phyloP scores from a whole-genome alignment of 495 filamentous ascomycete genomes.

The Tuber melanosporum region DNA sequence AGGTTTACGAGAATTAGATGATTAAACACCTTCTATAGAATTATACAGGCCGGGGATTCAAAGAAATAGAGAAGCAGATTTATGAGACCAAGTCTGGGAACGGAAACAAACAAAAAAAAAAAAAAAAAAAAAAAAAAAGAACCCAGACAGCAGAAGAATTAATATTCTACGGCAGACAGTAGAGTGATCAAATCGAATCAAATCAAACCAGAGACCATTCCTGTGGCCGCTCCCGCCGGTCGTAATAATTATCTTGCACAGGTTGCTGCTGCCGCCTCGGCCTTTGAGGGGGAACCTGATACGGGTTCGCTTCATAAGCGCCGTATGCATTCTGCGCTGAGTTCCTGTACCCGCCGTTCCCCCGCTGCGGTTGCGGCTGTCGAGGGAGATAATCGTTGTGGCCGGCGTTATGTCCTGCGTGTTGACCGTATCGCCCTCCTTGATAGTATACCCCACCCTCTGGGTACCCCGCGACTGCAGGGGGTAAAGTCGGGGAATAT shows the following conservation, averaged over 20 bases:
- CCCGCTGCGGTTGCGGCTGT: constrained; percentile 8
- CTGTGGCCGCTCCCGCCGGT: background rate
- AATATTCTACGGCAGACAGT: background rate
- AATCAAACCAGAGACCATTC: background rate
- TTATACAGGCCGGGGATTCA: background rate
- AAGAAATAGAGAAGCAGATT: background rate
- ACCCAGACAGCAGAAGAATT: background rate
- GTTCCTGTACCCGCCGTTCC: constrained; percentile 6
- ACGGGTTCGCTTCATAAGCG: constrained; percentile 9
- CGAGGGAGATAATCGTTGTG: constrained; percentile 8
- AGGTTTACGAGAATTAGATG: background rate
- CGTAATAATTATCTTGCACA: background rate
- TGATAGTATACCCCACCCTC: constrained; percentile 1
- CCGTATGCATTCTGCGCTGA: constrained; percentile 9
- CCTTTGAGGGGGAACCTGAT: constrained; percentile 13
- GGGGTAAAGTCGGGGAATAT: background rate
- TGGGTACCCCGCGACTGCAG: background rate
- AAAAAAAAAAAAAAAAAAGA: background rate
- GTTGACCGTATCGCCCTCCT: background rate
- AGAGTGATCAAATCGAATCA: background rate
- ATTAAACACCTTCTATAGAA: background rate
- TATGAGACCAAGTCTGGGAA: background rate
- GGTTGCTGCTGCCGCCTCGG: constrained; percentile 7
- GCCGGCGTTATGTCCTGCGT: background rate
- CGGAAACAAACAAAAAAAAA: background rate